Evolutionary conservation across 169 alveolate genomes (phyloP), one percentile per base, ranked within the genome.

Genomic region (Blepharisma undulans): DNA sequence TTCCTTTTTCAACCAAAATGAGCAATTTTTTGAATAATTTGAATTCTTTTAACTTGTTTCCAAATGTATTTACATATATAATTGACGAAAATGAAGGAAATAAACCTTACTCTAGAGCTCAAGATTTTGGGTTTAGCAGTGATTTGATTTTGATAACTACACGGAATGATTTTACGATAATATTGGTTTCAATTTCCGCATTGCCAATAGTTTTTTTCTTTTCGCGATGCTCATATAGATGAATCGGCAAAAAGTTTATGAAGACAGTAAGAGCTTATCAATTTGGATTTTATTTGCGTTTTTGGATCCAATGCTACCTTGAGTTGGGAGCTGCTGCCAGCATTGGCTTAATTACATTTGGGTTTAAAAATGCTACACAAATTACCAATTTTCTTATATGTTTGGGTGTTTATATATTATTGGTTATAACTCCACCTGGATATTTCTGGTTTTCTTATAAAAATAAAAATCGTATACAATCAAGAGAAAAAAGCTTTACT

Each of bases 51-150:
- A 72, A 72, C 16, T 29, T 86, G 25, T 27, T 86, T 66, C 91
- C 91, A 19, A 86, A 86, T 32, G 8, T 86, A 2, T 86, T 86
- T 72, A 85, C 10, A 16, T 86, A 71, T 86, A 29, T 86, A 22
- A 29, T 86, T 72, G 71, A 27, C 21, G 33, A 86, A 27, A n/a
- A 33, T 72, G 91, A 33, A 71, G 72, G 66, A 21, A n/a, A 29
- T 27, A 36, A 10, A 7, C 91, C 91, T 5, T 71, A 21, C 25
- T 32, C 61, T 4, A 6, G 16, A 72, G 84, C 84, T 3, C 22
- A 86, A 21, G 84, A 72, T 29, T 71, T 30, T 85, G 91, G 91
- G 84, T 86, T 25, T 86, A 27, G 71, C 7, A 71, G 22, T 34
- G 29, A 72, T 72, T 86, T 71, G 66, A 22, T 86, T 22, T 33